Percentiles rank a stretch among this genome's conserved stretches.
Conservation (phyloP, 106 monocot species). For the Dendrobium huoshanense region DNA sequence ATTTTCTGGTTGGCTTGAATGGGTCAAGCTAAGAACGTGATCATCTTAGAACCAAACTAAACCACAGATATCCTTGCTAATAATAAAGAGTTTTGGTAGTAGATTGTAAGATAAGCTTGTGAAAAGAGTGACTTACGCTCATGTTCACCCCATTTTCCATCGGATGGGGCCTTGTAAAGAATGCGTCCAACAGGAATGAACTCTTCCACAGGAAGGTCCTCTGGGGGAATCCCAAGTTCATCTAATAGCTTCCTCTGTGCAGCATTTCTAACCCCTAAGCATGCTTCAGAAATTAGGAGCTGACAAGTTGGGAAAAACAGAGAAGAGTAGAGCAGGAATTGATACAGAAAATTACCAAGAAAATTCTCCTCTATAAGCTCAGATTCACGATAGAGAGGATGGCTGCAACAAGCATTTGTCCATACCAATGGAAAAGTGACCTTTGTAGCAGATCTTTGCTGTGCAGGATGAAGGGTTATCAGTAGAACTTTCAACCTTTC, state of each 20-base stretch:
- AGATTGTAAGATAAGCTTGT: background rate
- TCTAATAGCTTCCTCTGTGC: constrained; percentile 88
- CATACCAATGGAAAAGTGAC: constrained; percentile 65
- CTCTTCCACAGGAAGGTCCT: constrained; percentile 68
- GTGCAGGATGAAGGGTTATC: constrained; percentile 2
- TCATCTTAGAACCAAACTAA: no score
- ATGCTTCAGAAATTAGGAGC: background rate
- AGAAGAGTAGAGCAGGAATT: background rate
- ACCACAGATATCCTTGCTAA: no score
- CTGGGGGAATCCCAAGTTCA: constrained; percentile 78
- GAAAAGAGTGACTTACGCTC: constrained; percentile 43
- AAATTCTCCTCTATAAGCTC: constrained; percentile 51
- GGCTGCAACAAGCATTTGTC: constrained; percentile 73
- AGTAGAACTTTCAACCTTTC: background rate
- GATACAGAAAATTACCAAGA: constrained; percentile 20
- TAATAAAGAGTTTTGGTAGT: no score
- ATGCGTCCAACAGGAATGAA: constrained; percentile 84
- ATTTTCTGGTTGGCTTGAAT: no score
- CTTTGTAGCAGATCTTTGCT: constrained; percentile 75
- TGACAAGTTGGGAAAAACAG: background rate
- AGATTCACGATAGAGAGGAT: constrained; percentile 58
- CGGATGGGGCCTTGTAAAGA: constrained; percentile 94
- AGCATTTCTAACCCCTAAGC: constrained; percentile 79
- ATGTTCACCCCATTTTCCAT: constrained; percentile 99
- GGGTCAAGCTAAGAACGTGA: no score